phyloP scores from a whole-genome alignment of 116 monocot genomes.

The Phalaenopsis hybrid region DNA sequence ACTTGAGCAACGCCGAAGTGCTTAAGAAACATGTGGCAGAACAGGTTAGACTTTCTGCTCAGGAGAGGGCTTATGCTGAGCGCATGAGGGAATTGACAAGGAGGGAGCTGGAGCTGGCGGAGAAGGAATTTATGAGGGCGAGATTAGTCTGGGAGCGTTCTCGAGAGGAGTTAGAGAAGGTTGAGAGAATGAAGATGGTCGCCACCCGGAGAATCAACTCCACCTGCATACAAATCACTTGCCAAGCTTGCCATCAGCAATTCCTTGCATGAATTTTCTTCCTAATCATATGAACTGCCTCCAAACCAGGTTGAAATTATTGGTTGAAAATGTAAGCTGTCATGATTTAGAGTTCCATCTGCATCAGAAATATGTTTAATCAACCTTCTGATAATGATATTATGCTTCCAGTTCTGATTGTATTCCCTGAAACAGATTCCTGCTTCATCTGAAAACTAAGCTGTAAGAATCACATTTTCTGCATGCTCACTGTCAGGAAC shows the following conservation, averaged over 20 bases:
- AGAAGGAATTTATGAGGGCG: conserved; percentile 55
- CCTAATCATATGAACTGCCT: neutral
- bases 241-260: conserved; percentile 48
- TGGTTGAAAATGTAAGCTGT: neutral
- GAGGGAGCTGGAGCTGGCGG: conserved; percentile 56
- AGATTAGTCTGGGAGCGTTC: conserved; percentile 53
- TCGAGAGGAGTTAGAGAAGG: conserved; percentile 59
- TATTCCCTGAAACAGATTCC: conserved; percentile 33
- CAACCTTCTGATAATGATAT: conserved; percentile 71
- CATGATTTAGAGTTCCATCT: neutral
- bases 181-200: conserved; percentile 67
- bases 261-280: conserved; percentile 28
- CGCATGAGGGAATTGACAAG: conserved; percentile 52
- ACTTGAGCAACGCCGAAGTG: conserved; percentile 18
- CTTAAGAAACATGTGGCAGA: conserved; percentile 44
- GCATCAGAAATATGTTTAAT: conserved; percentile 14
- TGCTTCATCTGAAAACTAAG: conserved; percentile 36
- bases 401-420: conserved; percentile 62
- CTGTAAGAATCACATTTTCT: conserved; percentile 33
- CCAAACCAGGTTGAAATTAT: neutral
- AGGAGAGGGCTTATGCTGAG: conserved; percentile 56
- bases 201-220: conserved; percentile 38
- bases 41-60: conserved; percentile 38
- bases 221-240: conserved; percentile 49
- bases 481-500: conserved; percentile 51